phyloP scores from a whole-genome alignment of 352 stramenopile genomes.

The Phytophthora niederhauseri region DNA sequence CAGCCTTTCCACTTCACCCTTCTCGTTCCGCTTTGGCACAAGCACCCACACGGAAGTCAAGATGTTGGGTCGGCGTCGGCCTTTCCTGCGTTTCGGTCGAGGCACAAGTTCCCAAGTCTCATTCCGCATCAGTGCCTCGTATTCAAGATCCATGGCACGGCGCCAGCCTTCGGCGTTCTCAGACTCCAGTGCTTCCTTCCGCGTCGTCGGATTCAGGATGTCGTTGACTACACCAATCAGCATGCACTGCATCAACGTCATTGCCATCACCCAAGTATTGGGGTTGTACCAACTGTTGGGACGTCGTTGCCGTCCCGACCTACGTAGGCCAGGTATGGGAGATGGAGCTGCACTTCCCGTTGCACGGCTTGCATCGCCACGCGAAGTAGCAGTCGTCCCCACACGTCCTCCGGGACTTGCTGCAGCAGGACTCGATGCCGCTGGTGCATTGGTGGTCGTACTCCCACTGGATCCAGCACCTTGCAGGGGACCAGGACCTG shows the following conservation, averaged over 20 bases:
- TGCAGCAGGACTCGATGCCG: too few species aligned
- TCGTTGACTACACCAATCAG: conserved; percentile 13
- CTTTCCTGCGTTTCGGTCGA: not conserved
- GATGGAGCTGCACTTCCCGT: too few species aligned
- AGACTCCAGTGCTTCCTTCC: conserved; percentile 7
- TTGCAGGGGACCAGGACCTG: too few species aligned
- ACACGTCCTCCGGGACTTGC: too few species aligned
- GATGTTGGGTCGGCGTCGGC: not conserved
- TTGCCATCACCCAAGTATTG: conserved; percentile 8
- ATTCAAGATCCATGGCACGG: conserved; percentile 2
- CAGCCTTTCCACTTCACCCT: conserved; percentile 1
- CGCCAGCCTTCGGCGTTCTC: conserved; percentile 7
- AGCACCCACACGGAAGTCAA: conserved; percentile 5
- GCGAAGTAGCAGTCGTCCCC: not conserved
- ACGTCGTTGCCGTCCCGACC: conserved; percentile 1
- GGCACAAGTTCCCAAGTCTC: conserved; percentile 13
- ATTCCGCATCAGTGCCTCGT: conserved; percentile 2
- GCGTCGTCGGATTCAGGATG: conserved; percentile 6
- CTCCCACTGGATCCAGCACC: too few species aligned
- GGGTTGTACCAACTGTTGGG: conserved; percentile 6
- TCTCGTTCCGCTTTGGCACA: conserved; percentile 10
- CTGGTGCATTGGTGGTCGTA: too few species aligned
- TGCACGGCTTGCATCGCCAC: too few species aligned
- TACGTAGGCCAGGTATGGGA: not conserved
- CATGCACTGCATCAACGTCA: conserved; percentile 15